A percentile compares a stretch with the other conserved stretches of the same genome.
Evolutionary conservation across 2,329 filamentous ascomycete genomes (phyloP).

Genomic region (Tolypocladium nubicola): DNA sequence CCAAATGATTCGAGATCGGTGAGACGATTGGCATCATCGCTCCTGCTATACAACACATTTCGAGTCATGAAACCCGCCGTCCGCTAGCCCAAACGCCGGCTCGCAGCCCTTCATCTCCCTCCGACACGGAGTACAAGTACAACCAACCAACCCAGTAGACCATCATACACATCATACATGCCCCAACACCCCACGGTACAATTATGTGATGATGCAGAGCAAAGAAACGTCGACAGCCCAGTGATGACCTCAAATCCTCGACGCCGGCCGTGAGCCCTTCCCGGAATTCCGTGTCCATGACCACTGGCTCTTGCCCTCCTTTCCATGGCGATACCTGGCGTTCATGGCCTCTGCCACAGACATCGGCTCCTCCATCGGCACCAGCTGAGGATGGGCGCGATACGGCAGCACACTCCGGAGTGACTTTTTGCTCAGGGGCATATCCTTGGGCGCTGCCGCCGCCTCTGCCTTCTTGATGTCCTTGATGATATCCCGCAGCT

Average conservation of each 20-base stretch:
- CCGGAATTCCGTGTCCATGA: constrained; percentile 11
- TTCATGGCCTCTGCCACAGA: constrained; percentile 23
- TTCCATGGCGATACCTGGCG: constrained; percentile 8
- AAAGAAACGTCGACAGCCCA: not conserved
- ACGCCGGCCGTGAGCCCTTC: constrained; percentile 14
- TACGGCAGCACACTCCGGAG: constrained; percentile 25
- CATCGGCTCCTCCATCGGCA: constrained; percentile 24
- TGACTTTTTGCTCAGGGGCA: constrained; percentile 12
- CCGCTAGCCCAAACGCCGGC: not conserved
- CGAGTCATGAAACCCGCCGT: not conserved
- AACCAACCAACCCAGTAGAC: not conserved
- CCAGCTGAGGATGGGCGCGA: constrained; percentile 18
- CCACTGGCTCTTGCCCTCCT: constrained; percentile 14
- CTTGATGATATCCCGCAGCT: constrained; percentile 63
- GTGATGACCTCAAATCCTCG: constrained; percentile 11
- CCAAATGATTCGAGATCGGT: not conserved
- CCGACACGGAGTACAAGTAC: not conserved
- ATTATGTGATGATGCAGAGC: constrained; percentile 3
- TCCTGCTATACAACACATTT: not conserved
- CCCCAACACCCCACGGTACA: not conserved
- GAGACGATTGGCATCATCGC: not conserved
- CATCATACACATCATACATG: not conserved
- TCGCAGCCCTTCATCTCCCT: not conserved
- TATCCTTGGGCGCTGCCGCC: constrained; percentile 11
- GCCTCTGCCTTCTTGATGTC: constrained; percentile 33